phyloP scores from a whole-genome alignment of 768 basidiomycete genomes.

The Tylopilus cervinicoccineus region DNA sequence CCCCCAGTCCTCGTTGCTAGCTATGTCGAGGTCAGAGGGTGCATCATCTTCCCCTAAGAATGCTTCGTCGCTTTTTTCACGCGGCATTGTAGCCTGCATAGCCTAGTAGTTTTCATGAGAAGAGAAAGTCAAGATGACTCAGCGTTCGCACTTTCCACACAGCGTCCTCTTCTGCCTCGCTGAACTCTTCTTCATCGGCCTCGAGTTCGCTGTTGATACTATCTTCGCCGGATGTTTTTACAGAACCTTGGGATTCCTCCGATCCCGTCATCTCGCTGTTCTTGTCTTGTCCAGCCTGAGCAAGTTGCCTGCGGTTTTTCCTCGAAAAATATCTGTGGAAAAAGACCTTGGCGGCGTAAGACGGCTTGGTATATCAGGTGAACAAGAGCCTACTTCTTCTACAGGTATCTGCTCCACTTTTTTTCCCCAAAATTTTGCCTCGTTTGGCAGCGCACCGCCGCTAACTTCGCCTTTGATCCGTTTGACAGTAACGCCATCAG shows the following conservation, averaged over 20 bases:
- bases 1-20: slow-evolving; percentile 32
- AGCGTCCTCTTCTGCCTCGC: slow-evolving; percentile 59
- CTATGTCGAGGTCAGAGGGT: slow-evolving; percentile 25
- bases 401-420: slow-evolving; percentile 72
- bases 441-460: slow-evolving; percentile 57
- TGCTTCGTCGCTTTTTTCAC: slow-evolving; percentile 45
- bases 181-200: slow-evolving; percentile 39
- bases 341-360: slow-evolving; percentile 55
- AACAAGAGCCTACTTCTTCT: slow-evolving; percentile 60
- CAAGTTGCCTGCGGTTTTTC: slow-evolving; percentile 56
- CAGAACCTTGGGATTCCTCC: slow-evolving; percentile 25
- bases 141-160: slow-evolving; percentile 75
- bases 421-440: slow-evolving; percentile 68
- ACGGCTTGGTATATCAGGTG: not conserved
- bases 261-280: slow-evolving; percentile 18
- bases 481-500: slow-evolving; percentile 67
- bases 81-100: slow-evolving; percentile 86
- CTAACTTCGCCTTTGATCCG: slow-evolving; percentile 58
- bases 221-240: slow-evolving; percentile 16
- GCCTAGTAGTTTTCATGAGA: slow-evolving; percentile 44
- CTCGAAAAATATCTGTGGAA: slow-evolving; percentile 86
- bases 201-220: slow-evolving; percentile 26
- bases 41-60: slow-evolving; percentile 36
- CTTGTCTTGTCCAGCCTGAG: slow-evolving; percentile 37
- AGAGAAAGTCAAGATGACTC: not conserved